Evolutionary conservation across 2,329 filamentous ascomycete genomes (phyloP), one percentile per base, ranked within the genome.

Genomic region (Exophiala bonariae): DNA sequence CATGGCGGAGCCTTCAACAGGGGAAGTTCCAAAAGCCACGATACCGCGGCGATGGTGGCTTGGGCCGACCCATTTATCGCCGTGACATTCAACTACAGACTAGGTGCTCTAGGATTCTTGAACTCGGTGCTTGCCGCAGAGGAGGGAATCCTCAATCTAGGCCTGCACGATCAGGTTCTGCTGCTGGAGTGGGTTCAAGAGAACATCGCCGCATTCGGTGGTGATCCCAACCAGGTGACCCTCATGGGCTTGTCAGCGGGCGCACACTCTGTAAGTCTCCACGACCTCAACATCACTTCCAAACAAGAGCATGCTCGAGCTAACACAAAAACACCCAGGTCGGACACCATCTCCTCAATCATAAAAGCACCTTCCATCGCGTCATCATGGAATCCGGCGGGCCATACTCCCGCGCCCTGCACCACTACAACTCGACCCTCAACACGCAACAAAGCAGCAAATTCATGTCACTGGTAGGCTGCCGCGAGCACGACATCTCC

Each of bases 31-130:
- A 16, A n/a, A 37, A 55, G 77, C 66, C 73, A 84, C 46, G 77
- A 86, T 59, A 79, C 85, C 52, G 76, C 74, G 0, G 78, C 78
- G 31, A 80, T 87, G 66, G 77, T 85, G 10, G 73, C 10, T 64
- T 74, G 1, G 58, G 70, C 16, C 71, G 71, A 0, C 23, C 70
- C 71, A 8, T 48, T 45, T 41, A 50, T 52, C 5, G 31, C 50
- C 3, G 53, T 56, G 37, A 18, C 35, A 7, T 37, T 37, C 18
- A 58, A 58, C 13, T 58, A 52, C 26, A 44, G 52, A 10, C 31
- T 55, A 26, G 47, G 44, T 34, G 37, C 45, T 9, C 73, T 78
- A 43, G 70, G 68, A 8, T 71, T 77, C 45, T 39, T 39, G 8
- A 54, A 56, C 33, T 50, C 34, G 13, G 32, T 35, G 3, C 43